A percentile compares a stretch with the other conserved stretches of the same genome.
Evolutionary conservation across 192 early-diverging fungal species (phyloP).

Genomic region (Backusella psychrophila): DNA sequence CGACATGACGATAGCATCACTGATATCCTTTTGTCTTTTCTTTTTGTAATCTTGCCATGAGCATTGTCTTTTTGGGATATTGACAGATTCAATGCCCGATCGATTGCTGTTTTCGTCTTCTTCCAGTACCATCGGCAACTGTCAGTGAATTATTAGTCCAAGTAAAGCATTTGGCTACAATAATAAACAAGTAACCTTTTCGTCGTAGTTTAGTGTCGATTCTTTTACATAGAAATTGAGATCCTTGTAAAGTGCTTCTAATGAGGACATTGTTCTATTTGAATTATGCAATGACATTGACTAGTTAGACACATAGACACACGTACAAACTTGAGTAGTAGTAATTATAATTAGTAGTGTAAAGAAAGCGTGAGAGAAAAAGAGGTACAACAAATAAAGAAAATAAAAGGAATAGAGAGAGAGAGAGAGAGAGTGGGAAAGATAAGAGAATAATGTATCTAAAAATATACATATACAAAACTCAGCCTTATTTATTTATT

Average conservation of each 20-base stretch:
- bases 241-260: not conserved
- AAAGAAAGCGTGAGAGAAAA: not conserved
- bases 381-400: not conserved
- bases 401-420: not conserved
- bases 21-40: not conserved
- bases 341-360: not conserved
- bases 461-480: not conserved
- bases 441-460: not conserved
- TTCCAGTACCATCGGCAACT: not conserved
- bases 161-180: not conserved
- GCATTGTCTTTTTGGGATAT: not conserved
- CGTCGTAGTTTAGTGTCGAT: not conserved
- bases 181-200: not conserved
- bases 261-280: constrained; percentile 3
- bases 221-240: not conserved
- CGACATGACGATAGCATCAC: not conserved
- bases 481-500: not conserved
- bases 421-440: not conserved
- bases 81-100: not conserved
- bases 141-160: not conserved
- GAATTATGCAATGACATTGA: not conserved
- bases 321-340: not conserved
- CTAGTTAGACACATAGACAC: not conserved
- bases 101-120: not conserved
- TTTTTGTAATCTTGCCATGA: not conserved